Base-by-base conservation (phyloP, 805 yeast genomes). In the Barnettozyma sp. region DNA sequence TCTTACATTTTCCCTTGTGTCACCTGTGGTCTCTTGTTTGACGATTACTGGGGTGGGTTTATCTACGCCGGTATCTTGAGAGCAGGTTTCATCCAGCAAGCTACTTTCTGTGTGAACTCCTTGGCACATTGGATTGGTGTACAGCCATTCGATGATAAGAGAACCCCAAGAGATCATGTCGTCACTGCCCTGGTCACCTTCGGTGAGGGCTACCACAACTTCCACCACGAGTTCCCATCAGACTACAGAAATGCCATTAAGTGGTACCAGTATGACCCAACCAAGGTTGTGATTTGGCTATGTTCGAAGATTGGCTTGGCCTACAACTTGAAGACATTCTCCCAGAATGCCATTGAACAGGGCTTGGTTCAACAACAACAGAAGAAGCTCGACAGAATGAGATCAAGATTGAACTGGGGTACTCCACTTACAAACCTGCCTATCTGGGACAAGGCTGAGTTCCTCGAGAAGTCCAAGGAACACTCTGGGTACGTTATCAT, bases 121-220 rank as follows among this genome's bases (percentile, higher is more conserved):
- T 68, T 83, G 57, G 90, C 90, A 19, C 94, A 83, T 59, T 82
- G 86, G 83, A 73, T 82, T 50, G 94, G 94, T 62, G 70, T 65
- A 38, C 94, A 83, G 60, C 92, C 94, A 31, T 83, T 82, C 46
- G 94, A 82, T 58, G 90, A 83, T 58, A 74, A 82, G 63, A 77
- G 88, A 72, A 81, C 90, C 22, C 92, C 92, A 48, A 72, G 92
- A 63, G 90, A 83, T 61, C 87, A 82, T 59, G 73, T 76, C 55
- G 52, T 83, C 43, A 82, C 92, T 34, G 92, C 92, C 5, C 63
- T 82, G 41, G 86, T 82, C 40, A 83, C 94, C 0, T 82, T 82
- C 53, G 94, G 94, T 60, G 94, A 83, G 63, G 94, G 94, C 44
- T 82, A 82, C 68, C 92, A 83, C 55, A 83, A 83, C 63, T 83